These are phyloP conservation scores for Trichophyton schoenleinii DNA, from an alignment of 2,329 filamentous ascomycete genomes.

Conservation along the genomic window DNA sequence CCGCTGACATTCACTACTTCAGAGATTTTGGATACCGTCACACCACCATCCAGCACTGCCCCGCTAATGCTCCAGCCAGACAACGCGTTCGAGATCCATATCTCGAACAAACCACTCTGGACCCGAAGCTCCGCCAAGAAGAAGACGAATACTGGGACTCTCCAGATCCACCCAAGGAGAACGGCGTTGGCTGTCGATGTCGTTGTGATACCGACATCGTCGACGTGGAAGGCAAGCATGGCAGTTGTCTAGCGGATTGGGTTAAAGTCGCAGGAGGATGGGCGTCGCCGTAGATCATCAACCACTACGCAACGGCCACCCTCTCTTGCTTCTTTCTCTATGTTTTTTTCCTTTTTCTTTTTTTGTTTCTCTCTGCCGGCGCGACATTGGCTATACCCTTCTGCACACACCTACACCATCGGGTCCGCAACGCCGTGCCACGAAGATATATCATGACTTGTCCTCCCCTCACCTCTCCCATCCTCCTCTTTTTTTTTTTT, in stretches of 20 bases:
- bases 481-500: background rate
- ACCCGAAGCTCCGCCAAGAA: constrained; percentile 72
- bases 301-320: background rate
- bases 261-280: constrained; percentile 94
- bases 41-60: constrained; percentile 97
- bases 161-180: constrained; percentile 78
- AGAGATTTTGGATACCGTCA: constrained; percentile 96
- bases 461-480: background rate
- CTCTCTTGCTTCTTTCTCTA: background rate
- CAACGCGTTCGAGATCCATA: constrained; percentile 71
- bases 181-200: constrained; percentile 92
- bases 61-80: constrained; percentile 79
- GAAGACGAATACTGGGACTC: constrained; percentile 95
- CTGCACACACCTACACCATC: background rate
- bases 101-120: constrained; percentile 65
- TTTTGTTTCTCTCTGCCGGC: background rate
- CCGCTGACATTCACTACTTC: constrained; percentile 92
- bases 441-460: constrained; percentile 3
- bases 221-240: constrained; percentile 94
- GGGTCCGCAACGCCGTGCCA: background rate
- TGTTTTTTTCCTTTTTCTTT: too few relatives aligned
- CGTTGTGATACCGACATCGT: constrained; percentile 94
- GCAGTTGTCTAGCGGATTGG: constrained; percentile 90
- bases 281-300: constrained; percentile 45
- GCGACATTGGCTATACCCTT: background rate